A percentile compares a stretch with the other conserved stretches of the same genome.
These are phyloP conservation scores for Flagelloscypha sp. DNA, from an alignment of 768 basidiomycete genomes.

Conservation along the genomic window DNA sequence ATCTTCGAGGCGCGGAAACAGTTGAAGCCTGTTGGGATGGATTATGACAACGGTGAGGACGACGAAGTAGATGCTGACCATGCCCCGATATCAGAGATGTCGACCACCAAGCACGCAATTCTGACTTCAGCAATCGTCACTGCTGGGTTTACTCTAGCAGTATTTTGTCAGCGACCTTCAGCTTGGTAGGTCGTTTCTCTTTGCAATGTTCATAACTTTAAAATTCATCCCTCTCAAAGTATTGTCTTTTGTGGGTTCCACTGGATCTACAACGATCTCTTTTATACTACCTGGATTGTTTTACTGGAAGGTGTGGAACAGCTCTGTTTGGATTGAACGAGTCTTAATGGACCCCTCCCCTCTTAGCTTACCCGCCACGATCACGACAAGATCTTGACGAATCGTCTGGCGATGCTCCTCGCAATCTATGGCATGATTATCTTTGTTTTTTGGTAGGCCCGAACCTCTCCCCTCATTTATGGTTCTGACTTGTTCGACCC, in stretches of 20 bases:
- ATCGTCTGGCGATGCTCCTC: constrained; percentile 57
- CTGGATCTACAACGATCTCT: constrained; percentile 93
- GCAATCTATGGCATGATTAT: constrained; percentile 69
- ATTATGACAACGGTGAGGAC: constrained; percentile 34
- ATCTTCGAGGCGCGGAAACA: constrained; percentile 51
- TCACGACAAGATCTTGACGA: constrained; percentile 38
- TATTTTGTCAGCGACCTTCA: constrained; percentile 73
- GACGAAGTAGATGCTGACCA: constrained; percentile 48
- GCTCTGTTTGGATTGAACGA: background rate
- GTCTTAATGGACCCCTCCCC: constrained; percentile 5
- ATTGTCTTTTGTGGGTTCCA: constrained; percentile 92
- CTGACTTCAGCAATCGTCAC: constrained; percentile 62
- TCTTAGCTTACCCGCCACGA: constrained; percentile 64
- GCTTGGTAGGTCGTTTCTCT: constrained; percentile 44
- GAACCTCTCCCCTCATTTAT: background rate
- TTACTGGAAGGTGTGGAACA: constrained; percentile 72
- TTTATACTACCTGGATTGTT: constrained; percentile 93
- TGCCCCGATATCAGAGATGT: constrained; percentile 53
- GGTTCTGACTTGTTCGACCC: no score
- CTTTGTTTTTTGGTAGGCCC: constrained; percentile 80
- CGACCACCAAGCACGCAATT: constrained; percentile 54
- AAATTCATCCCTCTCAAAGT: constrained; percentile 36
- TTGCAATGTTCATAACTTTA: constrained; percentile 3
- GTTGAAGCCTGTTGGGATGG: constrained; percentile 19
- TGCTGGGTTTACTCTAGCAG: constrained; percentile 61